phyloP scores from a whole-genome alignment of 2,329 filamentous ascomycete species.

The Parastagonospora nodorum region DNA sequence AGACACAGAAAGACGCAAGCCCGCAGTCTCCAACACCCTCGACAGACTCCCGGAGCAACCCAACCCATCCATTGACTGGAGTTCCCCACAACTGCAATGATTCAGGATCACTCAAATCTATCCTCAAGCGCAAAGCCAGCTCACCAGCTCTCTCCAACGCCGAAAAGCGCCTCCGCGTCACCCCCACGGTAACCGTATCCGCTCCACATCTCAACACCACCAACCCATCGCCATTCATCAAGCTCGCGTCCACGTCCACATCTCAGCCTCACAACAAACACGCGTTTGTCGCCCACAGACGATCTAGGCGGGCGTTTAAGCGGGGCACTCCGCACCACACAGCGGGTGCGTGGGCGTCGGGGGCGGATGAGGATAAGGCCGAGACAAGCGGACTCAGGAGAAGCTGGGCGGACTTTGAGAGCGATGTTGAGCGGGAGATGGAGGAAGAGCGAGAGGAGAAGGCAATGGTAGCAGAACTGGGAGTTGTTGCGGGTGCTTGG shows the following conservation, averaged over 20 bases:
- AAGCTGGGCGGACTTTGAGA: constrained; percentile 1
- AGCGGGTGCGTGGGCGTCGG: constrained; percentile 15
- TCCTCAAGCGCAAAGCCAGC: constrained; percentile 12
- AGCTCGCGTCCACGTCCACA: neutral
- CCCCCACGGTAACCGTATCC: constrained; percentile 11
- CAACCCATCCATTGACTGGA: neutral
- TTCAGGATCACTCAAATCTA: constrained; percentile 1
- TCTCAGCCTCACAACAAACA: constrained; percentile 6
- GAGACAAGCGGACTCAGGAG: constrained; percentile 12
- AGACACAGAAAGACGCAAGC: too few relatives aligned
- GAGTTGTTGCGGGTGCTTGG: constrained; percentile 7
- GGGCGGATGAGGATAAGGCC: constrained; percentile 6
- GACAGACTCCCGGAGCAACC: too few relatives aligned
- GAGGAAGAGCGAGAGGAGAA: constrained; percentile 6
- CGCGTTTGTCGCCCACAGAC: constrained; percentile 4
- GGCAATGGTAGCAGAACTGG: constrained; percentile 3
- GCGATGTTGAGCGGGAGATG: neutral
- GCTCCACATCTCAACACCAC: constrained; percentile 7
- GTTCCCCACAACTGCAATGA: neutral
- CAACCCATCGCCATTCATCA: constrained; percentile 9
- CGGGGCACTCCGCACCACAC: constrained; percentile 1
- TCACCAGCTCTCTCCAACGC: neutral
- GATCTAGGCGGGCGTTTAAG: constrained; percentile 4
- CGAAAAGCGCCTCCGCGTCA: constrained; percentile 14
- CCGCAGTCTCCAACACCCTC: too few relatives aligned